Evolutionary conservation across 225 moss, liverwort and hornwort species (phyloP), one percentile per base, ranked within the genome.

Genomic region (Marchantia paleacea): DNA sequence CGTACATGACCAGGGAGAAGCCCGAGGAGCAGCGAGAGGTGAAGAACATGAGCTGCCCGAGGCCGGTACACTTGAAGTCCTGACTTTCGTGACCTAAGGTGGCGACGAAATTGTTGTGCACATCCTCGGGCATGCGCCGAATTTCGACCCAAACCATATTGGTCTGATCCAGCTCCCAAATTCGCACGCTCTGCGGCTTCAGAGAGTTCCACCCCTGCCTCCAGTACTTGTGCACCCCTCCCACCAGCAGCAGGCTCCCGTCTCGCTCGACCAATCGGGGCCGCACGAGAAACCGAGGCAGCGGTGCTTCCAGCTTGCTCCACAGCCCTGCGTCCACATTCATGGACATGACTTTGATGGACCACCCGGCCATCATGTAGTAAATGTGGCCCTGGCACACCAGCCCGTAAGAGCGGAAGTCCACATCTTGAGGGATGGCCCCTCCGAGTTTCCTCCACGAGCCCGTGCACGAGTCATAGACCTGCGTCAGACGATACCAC

Each of bases 311-410:
- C 3, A 86, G 80, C 73, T 86, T 86, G 77, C 83, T 83, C 86
- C 86, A 86, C 30, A 78, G 31, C 26, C 86, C 86, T 20, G 80
- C 86, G 55, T 86, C 86, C 31, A 86, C 73, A 81, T 86, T 83
- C 77, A 86, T 77, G 64, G 67, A 73, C 86, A 86, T 86, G 51
- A 86, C 86, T 54, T 86, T 86, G 76, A 80, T 86, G 13, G 86
- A 86, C 86, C 83, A 86, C 29, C 86, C 86, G 30, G 86, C 86
- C 86, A 86, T 86, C 86, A 86, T 86, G 73, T 86, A 86, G 71
- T 86, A 86, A 9, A 86, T 73, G 13, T 77, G 78, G 13, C 86
- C 86, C 63, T 86, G 79, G 73, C 83, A 86, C 49, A 86, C 80
- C 39, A 86, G 69, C 0, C 86, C 86, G 52, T 86, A 86, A 6